These are phyloP conservation scores for Dujonia santamariae DNA, from an alignment of 1,139 yeast genomes.

Conservation along the genomic window DNA sequence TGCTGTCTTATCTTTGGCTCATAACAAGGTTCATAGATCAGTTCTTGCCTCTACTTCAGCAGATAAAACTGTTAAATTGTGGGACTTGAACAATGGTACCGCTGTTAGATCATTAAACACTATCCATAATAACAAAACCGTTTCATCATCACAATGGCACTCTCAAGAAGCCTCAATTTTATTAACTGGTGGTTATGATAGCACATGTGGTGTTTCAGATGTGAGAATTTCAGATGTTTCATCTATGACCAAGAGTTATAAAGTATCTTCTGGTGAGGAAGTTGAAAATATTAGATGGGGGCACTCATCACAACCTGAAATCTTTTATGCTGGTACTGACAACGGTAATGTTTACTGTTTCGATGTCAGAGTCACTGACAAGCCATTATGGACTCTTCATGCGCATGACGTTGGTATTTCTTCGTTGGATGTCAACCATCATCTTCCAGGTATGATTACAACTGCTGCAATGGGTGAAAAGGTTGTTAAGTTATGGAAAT, in stretches of 20 bases:
- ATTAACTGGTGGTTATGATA: constrained; percentile 91
- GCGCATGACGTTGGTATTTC: constrained; percentile 97
- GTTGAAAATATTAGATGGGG: constrained; percentile 81
- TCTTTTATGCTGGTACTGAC: constrained; percentile 88
- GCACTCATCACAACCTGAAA: constrained; percentile 47
- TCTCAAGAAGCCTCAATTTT: constrained; percentile 70
- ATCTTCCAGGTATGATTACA: constrained; percentile 70
- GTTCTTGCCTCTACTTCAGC: constrained; percentile 94
- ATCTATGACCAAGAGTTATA: constrained; percentile 59
- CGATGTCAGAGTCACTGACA: constrained; percentile 69
- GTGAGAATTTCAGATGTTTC: constrained; percentile 71
- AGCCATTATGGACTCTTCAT: constrained; percentile 91
- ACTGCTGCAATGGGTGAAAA: constrained; percentile 94
- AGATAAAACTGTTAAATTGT: constrained; percentile 87
- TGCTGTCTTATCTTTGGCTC: constrained; percentile 85
- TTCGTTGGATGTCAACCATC: constrained; percentile 66
- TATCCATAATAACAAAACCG: constrained; percentile 68
- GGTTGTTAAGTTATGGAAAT: constrained; percentile 83
- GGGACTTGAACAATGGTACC: constrained; percentile 79
- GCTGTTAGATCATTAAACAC: constrained; percentile 70
- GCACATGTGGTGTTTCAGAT: constrained; percentile 75
- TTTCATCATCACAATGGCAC: constrained; percentile 88
- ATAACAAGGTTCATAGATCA: constrained; percentile 78
- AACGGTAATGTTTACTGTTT: constrained; percentile 86
- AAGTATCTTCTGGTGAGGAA: constrained; percentile 68